These are phyloP conservation scores for Trebouxia sp. DNA, from an alignment of 139 green algal species.

Conservation along the genomic window DNA sequence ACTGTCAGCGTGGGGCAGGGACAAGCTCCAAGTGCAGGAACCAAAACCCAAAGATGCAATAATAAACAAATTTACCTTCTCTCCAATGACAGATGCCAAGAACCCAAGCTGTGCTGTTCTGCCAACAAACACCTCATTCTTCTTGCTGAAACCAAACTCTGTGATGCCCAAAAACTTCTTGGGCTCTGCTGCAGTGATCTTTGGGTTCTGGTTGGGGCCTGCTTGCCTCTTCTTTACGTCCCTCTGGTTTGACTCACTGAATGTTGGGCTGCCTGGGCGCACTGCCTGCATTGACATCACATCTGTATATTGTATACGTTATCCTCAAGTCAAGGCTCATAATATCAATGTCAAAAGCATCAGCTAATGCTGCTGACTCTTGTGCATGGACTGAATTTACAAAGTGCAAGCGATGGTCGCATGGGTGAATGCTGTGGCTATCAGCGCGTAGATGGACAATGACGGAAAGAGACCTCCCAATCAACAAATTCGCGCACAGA, in stretches of 20 bases:
- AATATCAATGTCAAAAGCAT: no score
- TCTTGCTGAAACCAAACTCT: conserved; percentile 62
- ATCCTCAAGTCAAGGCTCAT: no score
- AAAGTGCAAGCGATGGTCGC: no score
- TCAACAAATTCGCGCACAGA: no score
- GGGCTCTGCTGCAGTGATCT: conserved; percentile 40
- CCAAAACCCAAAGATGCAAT: not conserved
- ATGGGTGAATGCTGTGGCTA: not conserved
- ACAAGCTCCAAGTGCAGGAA: no score
- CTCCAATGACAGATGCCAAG: conserved; percentile 64
- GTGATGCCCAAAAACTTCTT: conserved; percentile 63
- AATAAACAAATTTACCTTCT: conserved; percentile 49
- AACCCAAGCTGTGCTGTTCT: conserved; percentile 76
- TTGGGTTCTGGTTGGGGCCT: conserved; percentile 19
- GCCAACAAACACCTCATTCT: conserved; percentile 83
- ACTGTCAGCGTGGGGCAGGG: no score
- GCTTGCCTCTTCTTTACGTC: conserved; percentile 37
- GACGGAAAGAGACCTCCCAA: not conserved
- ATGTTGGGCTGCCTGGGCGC: conserved; percentile 47
- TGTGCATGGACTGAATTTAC: not conserved
- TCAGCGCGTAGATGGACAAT: not conserved
- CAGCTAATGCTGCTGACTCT: not conserved
- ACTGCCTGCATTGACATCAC: conserved; percentile 48
- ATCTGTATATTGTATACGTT: no score
- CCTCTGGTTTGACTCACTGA: conserved; percentile 39